Evolutionary conservation across 73 alveolate species (phyloP).

Genomic region (Paramecium tetraurelia): DNA sequence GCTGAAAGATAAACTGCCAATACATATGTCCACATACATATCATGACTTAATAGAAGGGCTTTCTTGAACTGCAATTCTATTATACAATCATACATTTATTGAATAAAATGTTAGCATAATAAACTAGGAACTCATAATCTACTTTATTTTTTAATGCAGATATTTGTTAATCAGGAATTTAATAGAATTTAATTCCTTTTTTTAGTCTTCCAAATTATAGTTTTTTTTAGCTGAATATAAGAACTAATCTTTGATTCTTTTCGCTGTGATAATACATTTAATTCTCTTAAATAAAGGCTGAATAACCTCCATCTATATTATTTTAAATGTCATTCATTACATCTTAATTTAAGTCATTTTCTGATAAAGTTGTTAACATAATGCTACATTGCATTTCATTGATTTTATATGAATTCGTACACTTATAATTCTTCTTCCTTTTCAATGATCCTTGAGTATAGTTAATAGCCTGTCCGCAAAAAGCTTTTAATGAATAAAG

Average conservation of each 20-base stretch:
- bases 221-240: neutral
- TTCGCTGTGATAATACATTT: neutral
- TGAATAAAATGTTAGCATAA: constrained; percentile 11
- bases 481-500: constrained; percentile 5
- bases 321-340: neutral
- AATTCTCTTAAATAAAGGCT: neutral
- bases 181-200: neutral
- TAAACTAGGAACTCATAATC: constrained; percentile 36
- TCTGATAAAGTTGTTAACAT: neutral
- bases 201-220: neutral
- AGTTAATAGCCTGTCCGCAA: neutral
- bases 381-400: neutral
- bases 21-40: constrained; percentile 41
- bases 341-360: neutral
- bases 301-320: neutral
- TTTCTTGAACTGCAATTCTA: constrained; percentile 24
- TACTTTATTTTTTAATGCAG: neutral
- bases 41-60: neutral
- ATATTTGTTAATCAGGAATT: neutral
- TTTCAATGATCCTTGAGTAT: neutral
- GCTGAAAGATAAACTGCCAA: neutral
- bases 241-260: neutral
- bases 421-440: neutral
- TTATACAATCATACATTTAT: constrained; percentile 13
- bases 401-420: neutral